Percentiles rank a stretch among this genome's conserved stretches.
Evolutionary conservation across 2,329 filamentous ascomycete genomes (phyloP).

Genomic region (Drechslerella dactyloides): DNA sequence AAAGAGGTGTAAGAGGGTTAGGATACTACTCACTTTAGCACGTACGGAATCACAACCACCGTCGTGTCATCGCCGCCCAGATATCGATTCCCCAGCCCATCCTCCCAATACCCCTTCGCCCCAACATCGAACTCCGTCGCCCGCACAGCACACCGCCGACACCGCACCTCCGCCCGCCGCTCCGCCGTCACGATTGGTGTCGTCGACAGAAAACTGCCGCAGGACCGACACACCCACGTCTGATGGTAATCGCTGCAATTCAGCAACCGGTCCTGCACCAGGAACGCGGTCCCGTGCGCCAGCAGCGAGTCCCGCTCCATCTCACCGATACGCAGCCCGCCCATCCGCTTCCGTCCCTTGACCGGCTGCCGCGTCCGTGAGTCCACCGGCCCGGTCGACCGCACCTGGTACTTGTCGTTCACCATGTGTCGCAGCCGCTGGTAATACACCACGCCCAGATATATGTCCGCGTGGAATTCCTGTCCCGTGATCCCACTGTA

Average conservation of each 20-base stretch:
- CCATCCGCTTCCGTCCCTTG: slow-evolving; percentile 88
- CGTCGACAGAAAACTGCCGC: slow-evolving; percentile 88
- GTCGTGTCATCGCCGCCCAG: slow-evolving; percentile 89
- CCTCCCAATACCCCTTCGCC: slow-evolving; percentile 82
- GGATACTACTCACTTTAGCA: slow-evolving; percentile 73
- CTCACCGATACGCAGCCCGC: slow-evolving; percentile 98
- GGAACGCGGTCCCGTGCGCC: slow-evolving; percentile 91
- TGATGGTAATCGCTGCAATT: slow-evolving; percentile 95
- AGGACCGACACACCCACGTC: slow-evolving; percentile 85
- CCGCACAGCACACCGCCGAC: slow-evolving; percentile 74
- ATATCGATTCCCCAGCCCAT: slow-evolving; percentile 82
- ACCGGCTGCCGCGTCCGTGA: slow-evolving; percentile 92
- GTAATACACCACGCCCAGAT: slow-evolving; percentile 96
- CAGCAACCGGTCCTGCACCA: slow-evolving; percentile 92
- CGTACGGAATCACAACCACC: slow-evolving; percentile 88
- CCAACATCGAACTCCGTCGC: slow-evolving; percentile 69
- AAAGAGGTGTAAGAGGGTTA: not conserved
- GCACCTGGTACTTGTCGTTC: slow-evolving; percentile 98
- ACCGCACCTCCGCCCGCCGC: slow-evolving; percentile 74
- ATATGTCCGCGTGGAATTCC: slow-evolving; percentile 93
- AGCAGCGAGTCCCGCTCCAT: slow-evolving; percentile 97
- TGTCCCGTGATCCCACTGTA: slow-evolving; percentile 96
- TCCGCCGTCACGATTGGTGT: slow-evolving; percentile 74
- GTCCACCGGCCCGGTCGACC: slow-evolving; percentile 91
- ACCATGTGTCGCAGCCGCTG: slow-evolving; percentile 99